These are phyloP conservation scores for Suhomyces ambrosiae DNA, from an alignment of 1,139 yeast species.

Conservation along the genomic window DNA sequence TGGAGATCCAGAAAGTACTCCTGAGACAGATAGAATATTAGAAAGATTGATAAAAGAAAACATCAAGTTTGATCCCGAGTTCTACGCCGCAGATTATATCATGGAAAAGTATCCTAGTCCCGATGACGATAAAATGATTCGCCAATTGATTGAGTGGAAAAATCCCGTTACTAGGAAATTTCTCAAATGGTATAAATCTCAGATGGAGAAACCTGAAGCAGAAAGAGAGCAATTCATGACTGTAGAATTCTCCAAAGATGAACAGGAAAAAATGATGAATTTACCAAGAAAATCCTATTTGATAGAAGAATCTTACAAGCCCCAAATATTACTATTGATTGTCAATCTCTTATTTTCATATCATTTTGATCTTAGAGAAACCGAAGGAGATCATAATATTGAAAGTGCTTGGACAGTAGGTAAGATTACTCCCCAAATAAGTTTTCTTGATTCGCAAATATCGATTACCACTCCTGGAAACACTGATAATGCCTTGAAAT, in stretches of 20 bases:
- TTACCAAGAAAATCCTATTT: slow-evolving; percentile 68
- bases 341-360: slow-evolving; percentile 71
- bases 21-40: slow-evolving; percentile 56
- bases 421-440: slow-evolving; percentile 73
- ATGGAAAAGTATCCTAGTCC: slow-evolving; percentile 56
- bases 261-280: slow-evolving; percentile 65
- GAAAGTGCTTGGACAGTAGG: slow-evolving; percentile 97
- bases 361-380: slow-evolving; percentile 73
- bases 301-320: slow-evolving; percentile 48
- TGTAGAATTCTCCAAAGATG: slow-evolving; percentile 57
- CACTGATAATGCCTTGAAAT: slow-evolving; percentile 39
- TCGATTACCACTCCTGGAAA: slow-evolving; percentile 36
- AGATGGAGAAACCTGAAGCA: slow-evolving; percentile 22
- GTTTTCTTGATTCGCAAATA: slow-evolving; percentile 65
- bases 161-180: slow-evolving; percentile 50
- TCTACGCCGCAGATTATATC: slow-evolving; percentile 82
- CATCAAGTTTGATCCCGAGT: slow-evolving; percentile 82
- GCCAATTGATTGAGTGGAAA: slow-evolving; percentile 56
- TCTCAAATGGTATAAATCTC: slow-evolving; percentile 51
- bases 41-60: slow-evolving; percentile 73
- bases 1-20: slow-evolving; percentile 71
- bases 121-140: slow-evolving; percentile 57
- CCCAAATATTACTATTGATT: slow-evolving; percentile 57
- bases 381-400: slow-evolving; percentile 73
- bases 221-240: slow-evolving; percentile 34